Base-by-base conservation (phyloP, 148 eudicot genomes). In the Chenopodium formosanum region DNA sequence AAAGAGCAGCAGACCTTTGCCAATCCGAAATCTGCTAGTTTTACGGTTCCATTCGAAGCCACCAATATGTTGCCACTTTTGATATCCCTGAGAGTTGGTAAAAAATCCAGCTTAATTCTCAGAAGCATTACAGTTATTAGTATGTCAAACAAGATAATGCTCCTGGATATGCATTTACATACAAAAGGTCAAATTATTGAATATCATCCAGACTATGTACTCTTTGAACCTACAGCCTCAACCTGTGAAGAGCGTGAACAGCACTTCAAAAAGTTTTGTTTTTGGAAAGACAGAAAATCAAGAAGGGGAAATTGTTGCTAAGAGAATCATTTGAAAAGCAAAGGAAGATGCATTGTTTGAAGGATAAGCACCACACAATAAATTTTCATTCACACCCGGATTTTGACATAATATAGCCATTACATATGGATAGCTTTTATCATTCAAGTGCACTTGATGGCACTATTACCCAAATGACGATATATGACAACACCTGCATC, bases 21-120 rank as follows among this genome's bases (percentile, higher is more conserved):
- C 89, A 94, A 89, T 64, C 98, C 98, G 84, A 94, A 94, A 88
- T 94, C 97, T 10, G 98, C 94, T 73, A 92, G 98, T 68, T 94
- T 94, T 80, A 94, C 93, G 50, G 86, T 86, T 72, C 98, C 98
- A 80, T 74, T 83, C 44, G 93, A 85, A 82, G 87, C 91, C 78
- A 92, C 94, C 87, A 94, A 87, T 86, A 92, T 91, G 80, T 94
- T 94, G 68, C 95, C 97, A 88, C 97, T 89, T 83, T 94, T 94
- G 58, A 94, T 92, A 87, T 94, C 97, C 89, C 98, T 94, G n/a
- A 86, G 56, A 88, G 56, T 84, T 14, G 83, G 58, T 53, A 50
- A 75, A 72, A 70, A 58, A 75, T 25, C 16, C 63, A 76, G 34
- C 48, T 83, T 69, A 29, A 68, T 73, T 25, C 34, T 50, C 58